These are phyloP conservation scores for Coniella lustricola DNA, from an alignment of 2,329 filamentous ascomycete species.

Conservation along the genomic window DNA sequence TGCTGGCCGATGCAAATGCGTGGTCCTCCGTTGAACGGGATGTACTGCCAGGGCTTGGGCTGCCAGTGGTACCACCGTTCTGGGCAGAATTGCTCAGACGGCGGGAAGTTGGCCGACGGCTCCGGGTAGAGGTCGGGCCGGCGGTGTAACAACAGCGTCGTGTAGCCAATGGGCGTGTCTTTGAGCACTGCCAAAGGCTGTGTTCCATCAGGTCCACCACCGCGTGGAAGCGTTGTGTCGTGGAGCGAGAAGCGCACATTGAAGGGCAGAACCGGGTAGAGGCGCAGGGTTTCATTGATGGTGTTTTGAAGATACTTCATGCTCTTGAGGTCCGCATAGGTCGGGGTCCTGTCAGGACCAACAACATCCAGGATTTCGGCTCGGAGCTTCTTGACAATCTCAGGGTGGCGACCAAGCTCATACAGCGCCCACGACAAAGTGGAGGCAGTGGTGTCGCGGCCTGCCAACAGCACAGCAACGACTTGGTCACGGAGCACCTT, in stretches of 20 bases:
- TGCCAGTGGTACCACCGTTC: conserved; percentile 61
- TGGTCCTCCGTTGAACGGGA: conserved; percentile 70
- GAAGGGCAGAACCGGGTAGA: conserved; percentile 56
- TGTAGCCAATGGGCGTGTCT: conserved; percentile 60
- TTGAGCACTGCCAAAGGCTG: conserved; percentile 60
- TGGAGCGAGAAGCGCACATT: conserved; percentile 66
- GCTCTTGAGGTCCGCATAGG: conserved; percentile 55
- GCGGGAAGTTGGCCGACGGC: conserved; percentile 36
- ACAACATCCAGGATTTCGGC: conserved; percentile 63
- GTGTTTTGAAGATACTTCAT: conserved; percentile 22
- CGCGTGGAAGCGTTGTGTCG: conserved; percentile 68
- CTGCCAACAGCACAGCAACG: conserved; percentile 74
- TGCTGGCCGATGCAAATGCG: conserved; percentile 74
- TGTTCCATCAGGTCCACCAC: conserved; percentile 57
- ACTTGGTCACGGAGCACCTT: conserved; percentile 77
- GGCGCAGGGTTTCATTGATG: conserved; percentile 20
- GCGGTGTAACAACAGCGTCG: conserved; percentile 66
- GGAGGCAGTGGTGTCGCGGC: conserved; percentile 78
- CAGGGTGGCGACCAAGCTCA: conserved; percentile 67
- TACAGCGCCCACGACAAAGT: conserved; percentile 78
- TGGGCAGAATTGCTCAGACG: conserved; percentile 50
- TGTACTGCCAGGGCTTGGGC: conserved; percentile 62
- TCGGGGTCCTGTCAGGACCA: conserved; percentile 55
- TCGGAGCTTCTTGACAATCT: conserved; percentile 60
- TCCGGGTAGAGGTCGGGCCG: conserved; percentile 55